Evolutionary conservation across 768 basidiomycete genomes (phyloP).

Genomic region (Mycena capillaripes): DNA sequence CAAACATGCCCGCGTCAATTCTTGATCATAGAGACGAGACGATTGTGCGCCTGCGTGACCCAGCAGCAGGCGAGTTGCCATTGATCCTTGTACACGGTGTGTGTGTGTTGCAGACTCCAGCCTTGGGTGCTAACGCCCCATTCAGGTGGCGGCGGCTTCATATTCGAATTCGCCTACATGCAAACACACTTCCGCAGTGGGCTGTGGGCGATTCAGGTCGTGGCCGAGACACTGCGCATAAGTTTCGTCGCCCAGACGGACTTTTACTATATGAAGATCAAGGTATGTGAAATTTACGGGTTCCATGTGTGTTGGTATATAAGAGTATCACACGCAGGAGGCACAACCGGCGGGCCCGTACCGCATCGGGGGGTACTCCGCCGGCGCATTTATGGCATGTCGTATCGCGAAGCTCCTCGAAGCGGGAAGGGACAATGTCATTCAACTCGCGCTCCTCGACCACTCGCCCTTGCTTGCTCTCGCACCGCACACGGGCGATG

Average conservation of each 20-base stretch:
- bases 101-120: background rate
- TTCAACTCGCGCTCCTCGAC: constrained; percentile 10
- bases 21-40: constrained; percentile 4
- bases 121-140: background rate
- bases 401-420: constrained; percentile 9
- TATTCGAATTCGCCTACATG: background rate
- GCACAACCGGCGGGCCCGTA: constrained; percentile 1
- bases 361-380: constrained; percentile 4
- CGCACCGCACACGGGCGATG: background rate
- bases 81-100: constrained; percentile 8
- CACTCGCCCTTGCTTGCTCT: background rate
- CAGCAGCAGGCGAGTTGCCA: constrained; percentile 2
- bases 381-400: background rate
- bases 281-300: background rate
- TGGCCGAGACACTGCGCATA: background rate
- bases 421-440: background rate
- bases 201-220: constrained; percentile 11
- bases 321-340: background rate
- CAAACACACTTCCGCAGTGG: constrained; percentile 3
- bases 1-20: background rate
- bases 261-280: constrained; percentile 10
- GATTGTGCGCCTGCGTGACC: constrained; percentile 8
- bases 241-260: constrained; percentile 15
- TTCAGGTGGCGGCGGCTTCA: background rate
- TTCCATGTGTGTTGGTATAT: background rate